Evolutionary conservation across 2,329 filamentous ascomycete genomes (phyloP), one percentile per base, ranked within the genome.

Genomic region (Ophiostoma sp.): DNA sequence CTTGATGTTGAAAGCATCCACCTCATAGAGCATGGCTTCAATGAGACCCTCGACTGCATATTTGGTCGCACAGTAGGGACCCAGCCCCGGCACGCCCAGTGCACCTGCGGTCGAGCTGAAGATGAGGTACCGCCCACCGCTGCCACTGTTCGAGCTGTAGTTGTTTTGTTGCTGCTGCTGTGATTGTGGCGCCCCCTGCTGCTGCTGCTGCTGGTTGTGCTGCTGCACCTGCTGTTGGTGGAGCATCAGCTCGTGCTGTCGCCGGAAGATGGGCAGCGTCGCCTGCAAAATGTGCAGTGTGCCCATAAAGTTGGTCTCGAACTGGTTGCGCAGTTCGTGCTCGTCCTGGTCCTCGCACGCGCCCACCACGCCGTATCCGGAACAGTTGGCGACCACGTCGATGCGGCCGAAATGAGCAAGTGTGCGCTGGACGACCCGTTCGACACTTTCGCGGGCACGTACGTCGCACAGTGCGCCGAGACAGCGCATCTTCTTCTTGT

Each of bases 291-390:
- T 97, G 82, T 98, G 93, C 74, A 98, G 83, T 0, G 94, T 97
- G 71, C 96, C 96, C 86, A 97, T 95, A 82, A 98, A 97, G 82
- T 99, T 99, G 28, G 95, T 98, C 85, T 97, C 94, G 83, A 98
- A 98, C 82, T 98, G 96, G 79, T 97, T 95, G 74, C 94, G 92
- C 77, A 98, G 89, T 80, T 98, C 96, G 81, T 94, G 91, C 80
- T 97, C 94, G 81, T 98, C 94, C 83, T 98, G 96, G 82, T 98
- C 96, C 83, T 98, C 96, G 82, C 95, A 98, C 0, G 95, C 91
- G 36, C 94, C 95, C 77, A 98, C 97, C 71, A 99, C 94, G 71
- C 95, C 95, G 82, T 97, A 98, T 19, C 95, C 95, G 15, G 94
- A 95, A 83, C 94, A 97, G 82, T 97, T 98, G 78, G 92, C 95